Evolutionary conservation across 768 basidiomycete species (phyloP).

Genomic region (Boletales sp.): DNA sequence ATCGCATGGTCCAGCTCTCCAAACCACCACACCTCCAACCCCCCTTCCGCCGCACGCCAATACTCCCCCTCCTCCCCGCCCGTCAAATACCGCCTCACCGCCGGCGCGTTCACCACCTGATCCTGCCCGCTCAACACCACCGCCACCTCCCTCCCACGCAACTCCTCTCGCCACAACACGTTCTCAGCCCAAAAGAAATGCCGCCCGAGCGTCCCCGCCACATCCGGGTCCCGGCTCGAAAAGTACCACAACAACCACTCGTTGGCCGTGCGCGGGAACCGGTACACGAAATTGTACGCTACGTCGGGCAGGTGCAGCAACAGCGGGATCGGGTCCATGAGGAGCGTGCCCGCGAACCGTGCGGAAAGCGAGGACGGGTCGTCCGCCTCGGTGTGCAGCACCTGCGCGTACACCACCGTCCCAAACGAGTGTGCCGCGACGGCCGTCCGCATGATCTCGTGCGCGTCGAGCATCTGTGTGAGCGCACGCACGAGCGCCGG

Average conservation of each 20-base stretch:
- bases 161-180: conserved; percentile 56
- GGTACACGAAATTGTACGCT: conserved; percentile 65
- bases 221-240: conserved; percentile 58
- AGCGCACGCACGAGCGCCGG: conserved; percentile 41
- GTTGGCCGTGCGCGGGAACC: conserved; percentile 45
- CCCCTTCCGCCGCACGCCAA: conserved; percentile 25
- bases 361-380: conserved; percentile 12
- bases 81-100: conserved; percentile 40
- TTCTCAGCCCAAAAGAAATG: conserved; percentile 69
- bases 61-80: conserved; percentile 18
- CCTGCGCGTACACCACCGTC: conserved; percentile 52
- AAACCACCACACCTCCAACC: conserved; percentile 39
- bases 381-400: conserved; percentile 36
- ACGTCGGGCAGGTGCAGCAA: conserved; percentile 60
- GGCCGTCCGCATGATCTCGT: conserved; percentile 38
- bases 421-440: conserved; percentile 61
- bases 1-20: conserved; percentile 39
- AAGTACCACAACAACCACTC: conserved; percentile 73
- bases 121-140: conserved; percentile 39
- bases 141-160: conserved; percentile 31
- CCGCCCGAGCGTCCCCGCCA: conserved; percentile 53
- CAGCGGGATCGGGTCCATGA: conserved; percentile 66
- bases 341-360: conserved; percentile 42
- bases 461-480: conserved; percentile 40
- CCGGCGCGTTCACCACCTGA: conserved; percentile 39